These are phyloP conservation scores for Trichoderma harzianum DNA, from an alignment of 2,329 filamentous ascomycete genomes.

Conservation along the genomic window DNA sequence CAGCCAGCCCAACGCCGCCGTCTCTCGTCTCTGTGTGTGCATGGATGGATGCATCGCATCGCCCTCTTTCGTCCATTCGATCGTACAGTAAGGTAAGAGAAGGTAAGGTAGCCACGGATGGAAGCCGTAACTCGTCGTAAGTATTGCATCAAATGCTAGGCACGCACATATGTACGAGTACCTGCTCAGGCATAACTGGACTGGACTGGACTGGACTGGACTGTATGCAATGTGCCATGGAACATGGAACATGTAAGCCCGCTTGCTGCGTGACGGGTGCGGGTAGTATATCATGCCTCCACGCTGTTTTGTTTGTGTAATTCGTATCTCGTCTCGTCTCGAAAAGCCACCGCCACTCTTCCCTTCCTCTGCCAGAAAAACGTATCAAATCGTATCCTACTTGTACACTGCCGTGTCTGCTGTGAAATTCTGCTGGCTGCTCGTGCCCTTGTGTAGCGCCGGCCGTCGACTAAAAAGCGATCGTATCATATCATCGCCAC, in stretches of 20 bases:
- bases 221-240: background rate
- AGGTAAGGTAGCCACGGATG: background rate
- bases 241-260: background rate
- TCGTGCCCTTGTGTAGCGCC: slow-evolving; percentile 15
- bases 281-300: slow-evolving; percentile 13
- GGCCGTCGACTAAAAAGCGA: background rate
- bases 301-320: slow-evolving; percentile 12
- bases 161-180: background rate
- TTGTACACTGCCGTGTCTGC: background rate
- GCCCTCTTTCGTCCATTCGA: background rate
- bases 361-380: background rate
- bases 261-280: background rate
- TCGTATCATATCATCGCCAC: slow-evolving; percentile 8
- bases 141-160: background rate
- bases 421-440: background rate
- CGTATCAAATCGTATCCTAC: background rate
- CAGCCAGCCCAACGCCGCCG: background rate
- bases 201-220: no score
- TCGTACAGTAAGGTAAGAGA: no score
- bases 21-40: background rate
- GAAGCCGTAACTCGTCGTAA: background rate
- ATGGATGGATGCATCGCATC: background rate
- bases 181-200: background rate
- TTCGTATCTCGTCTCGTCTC: slow-evolving; percentile 8
- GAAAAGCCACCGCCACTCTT: slow-evolving; percentile 16